Base-by-base conservation (phyloP, 805 yeast species). In the Zygosaccharomyces bailii region DNA sequence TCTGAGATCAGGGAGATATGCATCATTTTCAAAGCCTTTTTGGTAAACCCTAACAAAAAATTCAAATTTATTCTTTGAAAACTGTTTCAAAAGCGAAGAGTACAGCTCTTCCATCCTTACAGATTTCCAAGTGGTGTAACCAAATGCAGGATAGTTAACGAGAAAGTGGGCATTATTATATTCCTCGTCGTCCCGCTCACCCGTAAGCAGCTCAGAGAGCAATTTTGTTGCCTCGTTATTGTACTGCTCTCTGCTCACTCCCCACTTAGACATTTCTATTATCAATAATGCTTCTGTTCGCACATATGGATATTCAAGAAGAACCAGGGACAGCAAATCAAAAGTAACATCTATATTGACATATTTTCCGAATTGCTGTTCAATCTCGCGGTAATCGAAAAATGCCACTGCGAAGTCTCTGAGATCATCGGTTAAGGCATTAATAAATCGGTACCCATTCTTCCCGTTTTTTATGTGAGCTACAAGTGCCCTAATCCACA, bases 321-420 rank as follows among this genome's bases (percentile, higher is more conserved):
- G 33, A 1, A 59, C 31, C 45, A 49, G 54, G 3, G 52, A 39
- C 2, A 68, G 42, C 5, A 61, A 53, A 37, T 60, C 63, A 34
- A 44, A 57, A 5, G 51, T 46, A 38, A 38, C 16, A 23, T 55
- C 55, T 9, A 34, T 18, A 11, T 46, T 45, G 6, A 48, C 10
- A 3, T n/a, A 17, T 1, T 25, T 20, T 9, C 3, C 8, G 8
- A 45, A 14, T 6, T 32, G 24, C 10, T 40, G 34, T 17, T 29
- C 24, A 20, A 41, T 41, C 17, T 45, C 40, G 0, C 47, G 44
- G 10, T 57, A 43, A n/a, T 58, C 50, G 45, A 63, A 72, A 43
- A 73, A 75, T 6, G 65, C 49, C 29, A 55, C 36, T 19, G 75
- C 68, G 34, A 62, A 52, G 31, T 74, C 77, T 14, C 65, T 51